These are phyloP conservation scores for Polyporus arcularius DNA, from an alignment of 768 basidiomycete species.

Conservation along the genomic window DNA sequence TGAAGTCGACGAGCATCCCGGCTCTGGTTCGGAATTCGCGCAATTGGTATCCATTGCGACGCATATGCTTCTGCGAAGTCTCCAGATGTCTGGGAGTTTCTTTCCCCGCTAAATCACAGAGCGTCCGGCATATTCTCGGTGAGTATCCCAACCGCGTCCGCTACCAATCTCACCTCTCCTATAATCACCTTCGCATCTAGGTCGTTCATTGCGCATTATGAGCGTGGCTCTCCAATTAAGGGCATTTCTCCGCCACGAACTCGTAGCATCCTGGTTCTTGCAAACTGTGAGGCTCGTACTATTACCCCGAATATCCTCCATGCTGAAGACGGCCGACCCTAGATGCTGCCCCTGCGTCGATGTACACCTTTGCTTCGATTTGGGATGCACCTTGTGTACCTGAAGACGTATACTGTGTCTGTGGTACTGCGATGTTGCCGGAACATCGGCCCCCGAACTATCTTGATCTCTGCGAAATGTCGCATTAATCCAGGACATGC, in stretches of 20 bases:
- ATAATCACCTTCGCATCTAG: slow-evolving; percentile 10
- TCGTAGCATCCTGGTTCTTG: neutral
- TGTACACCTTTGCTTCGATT: neutral
- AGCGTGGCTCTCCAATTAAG: neutral
- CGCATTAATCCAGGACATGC: neutral
- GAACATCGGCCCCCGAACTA: neutral
- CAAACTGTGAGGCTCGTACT: slow-evolving; percentile 5
- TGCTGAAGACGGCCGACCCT: neutral
- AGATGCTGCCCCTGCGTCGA: neutral
- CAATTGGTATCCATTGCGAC: no score
- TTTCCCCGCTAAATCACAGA: neutral
- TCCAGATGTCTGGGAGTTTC: neutral
- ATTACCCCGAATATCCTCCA: slow-evolving; percentile 18
- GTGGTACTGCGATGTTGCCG: neutral
- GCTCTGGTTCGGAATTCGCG: no score
- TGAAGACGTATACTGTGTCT: neutral
- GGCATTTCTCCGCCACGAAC: neutral
- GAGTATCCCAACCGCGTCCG: slow-evolving; percentile 3
- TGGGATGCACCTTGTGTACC: neutral
- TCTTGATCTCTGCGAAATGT: neutral
- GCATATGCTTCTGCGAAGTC: neutral
- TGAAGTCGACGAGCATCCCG: no score
- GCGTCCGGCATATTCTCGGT: slow-evolving; percentile 15
- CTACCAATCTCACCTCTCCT: neutral
- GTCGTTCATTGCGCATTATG: neutral